Conservation (phyloP, 345 rosid genomes). For the Eucalyptus virginea region DNA sequence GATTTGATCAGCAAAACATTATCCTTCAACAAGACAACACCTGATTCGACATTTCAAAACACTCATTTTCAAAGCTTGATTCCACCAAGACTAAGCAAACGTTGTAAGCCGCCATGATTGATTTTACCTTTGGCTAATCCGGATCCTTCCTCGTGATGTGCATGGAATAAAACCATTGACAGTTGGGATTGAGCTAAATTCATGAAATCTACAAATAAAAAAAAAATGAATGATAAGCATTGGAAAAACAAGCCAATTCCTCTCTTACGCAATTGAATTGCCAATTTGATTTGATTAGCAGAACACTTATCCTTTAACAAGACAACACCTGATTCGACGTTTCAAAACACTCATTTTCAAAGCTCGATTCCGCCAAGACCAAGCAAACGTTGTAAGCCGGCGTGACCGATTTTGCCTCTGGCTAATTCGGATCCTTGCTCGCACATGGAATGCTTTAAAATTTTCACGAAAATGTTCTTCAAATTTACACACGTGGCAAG, state of each 20-base stretch:
- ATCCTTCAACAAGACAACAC: not conserved
- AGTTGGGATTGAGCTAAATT: not conserved
- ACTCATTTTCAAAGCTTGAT: not conserved
- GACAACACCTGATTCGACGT: not conserved
- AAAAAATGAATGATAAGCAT: not conserved
- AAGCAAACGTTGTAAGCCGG: not conserved
- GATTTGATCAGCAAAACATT: not conserved
- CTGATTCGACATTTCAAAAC: not conserved
- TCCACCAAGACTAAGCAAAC: not conserved
- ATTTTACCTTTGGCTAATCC: not conserved
- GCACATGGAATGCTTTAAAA: too few relatives aligned
- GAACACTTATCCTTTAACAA: not conserved
- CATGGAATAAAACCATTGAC: not conserved
- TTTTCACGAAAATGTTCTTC: not conserved
- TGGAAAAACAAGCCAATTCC: not conserved
- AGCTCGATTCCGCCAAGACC: not conserved
- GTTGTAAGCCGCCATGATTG: not conserved
- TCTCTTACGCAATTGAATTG: rapidly evolving
- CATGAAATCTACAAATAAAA: not conserved
- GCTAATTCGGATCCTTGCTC: too few relatives aligned
- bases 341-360: not conserved
- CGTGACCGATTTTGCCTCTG: not conserved
- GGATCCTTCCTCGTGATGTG: not conserved
- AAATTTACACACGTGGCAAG: not conserved
- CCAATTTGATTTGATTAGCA: not conserved